Evolutionary conservation across 805 yeast genomes (phyloP).

Genomic region (Wickerhamomyces bisporus): DNA sequence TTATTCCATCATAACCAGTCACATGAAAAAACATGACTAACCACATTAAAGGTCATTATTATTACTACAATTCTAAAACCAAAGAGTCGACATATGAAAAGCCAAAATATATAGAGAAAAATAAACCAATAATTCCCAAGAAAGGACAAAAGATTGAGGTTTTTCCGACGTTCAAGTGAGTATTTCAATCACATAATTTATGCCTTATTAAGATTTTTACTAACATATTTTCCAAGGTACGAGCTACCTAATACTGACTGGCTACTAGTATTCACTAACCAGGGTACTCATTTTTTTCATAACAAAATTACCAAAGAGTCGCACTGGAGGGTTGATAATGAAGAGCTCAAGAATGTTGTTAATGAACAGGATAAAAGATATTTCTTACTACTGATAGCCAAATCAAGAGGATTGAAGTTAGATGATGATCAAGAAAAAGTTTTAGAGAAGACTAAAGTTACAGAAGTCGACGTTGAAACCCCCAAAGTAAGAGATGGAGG

Average conservation of each 20-base stretch:
- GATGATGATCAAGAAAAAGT: slow-evolving; percentile 7
- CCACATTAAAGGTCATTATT: slow-evolving; percentile 25
- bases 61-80: slow-evolving; percentile 33
- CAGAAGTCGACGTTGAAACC: too few relatives aligned
- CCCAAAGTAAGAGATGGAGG: too few relatives aligned
- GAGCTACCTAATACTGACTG: slow-evolving; percentile 24
- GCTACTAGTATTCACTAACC: slow-evolving; percentile 35
- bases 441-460: neutral
- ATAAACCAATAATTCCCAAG: neutral
- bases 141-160: too few relatives aligned
- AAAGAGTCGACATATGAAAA: slow-evolving; percentile 34
- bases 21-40: neutral
- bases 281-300: slow-evolving; percentile 39
- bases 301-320: slow-evolving; percentile 26
- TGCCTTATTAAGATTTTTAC: neutral
- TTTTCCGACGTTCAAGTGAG: slow-evolving; percentile 2
- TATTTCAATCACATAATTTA: too few relatives aligned
- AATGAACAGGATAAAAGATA: slow-evolving; percentile 23
- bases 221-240: neutral
- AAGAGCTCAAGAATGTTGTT: slow-evolving; percentile 22
- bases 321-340: slow-evolving; percentile 33
- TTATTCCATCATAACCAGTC: neutral
- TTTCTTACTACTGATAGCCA: slow-evolving; percentile 30
- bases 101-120: slow-evolving; percentile 20
- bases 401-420: slow-evolving; percentile 31